phyloP scores from a whole-genome alignment of 805 yeast species.

The Danielia oregonensis region DNA sequence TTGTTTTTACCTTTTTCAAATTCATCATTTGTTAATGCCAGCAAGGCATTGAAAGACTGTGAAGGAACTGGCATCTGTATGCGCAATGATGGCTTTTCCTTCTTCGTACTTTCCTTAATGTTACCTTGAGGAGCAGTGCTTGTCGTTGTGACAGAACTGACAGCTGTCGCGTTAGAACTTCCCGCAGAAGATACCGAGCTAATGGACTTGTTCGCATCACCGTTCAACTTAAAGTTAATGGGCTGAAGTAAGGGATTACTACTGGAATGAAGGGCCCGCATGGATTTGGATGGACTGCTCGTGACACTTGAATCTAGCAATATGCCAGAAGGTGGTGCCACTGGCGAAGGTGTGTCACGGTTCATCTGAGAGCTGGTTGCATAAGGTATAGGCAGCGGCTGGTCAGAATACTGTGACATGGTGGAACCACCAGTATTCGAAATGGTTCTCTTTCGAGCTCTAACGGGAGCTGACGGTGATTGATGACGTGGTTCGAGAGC shows the following conservation, averaged over 20 bases:
- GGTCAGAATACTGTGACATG: neutral
- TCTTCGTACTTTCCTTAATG: slow-evolving; percentile 31
- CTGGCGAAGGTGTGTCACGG: slow-evolving; percentile 34
- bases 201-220: slow-evolving; percentile 2
- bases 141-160: neutral
- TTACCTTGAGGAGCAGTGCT: neutral
- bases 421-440: slow-evolving; percentile 27
- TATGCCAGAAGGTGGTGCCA: slow-evolving; percentile 20
- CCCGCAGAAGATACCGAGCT: slow-evolving; percentile 1
- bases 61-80: slow-evolving; percentile 78
- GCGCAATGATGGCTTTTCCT: slow-evolving; percentile 53
- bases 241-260: slow-evolving; percentile 52
- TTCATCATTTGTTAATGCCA: slow-evolving; percentile 36
- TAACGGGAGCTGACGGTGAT: slow-evolving; percentile 15
- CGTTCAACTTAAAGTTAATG: slow-evolving; percentile 41
- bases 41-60: slow-evolving; percentile 25
- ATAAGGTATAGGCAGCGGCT: slow-evolving; percentile 15
- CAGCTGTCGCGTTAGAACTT: neutral
- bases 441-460: slow-evolving; percentile 38
- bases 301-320: slow-evolving; percentile 16
- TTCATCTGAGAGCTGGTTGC: slow-evolving; percentile 27
- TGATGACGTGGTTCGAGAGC: slow-evolving; percentile 29
- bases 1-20: slow-evolving; percentile 14
- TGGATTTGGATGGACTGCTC: slow-evolving; percentile 37
- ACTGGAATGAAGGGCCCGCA: slow-evolving; percentile 49